Evolutionary conservation across 192 early-diverging fungal genomes (phyloP), one percentile per base, ranked within the genome.

Genomic region (Mortierella antarctica): DNA sequence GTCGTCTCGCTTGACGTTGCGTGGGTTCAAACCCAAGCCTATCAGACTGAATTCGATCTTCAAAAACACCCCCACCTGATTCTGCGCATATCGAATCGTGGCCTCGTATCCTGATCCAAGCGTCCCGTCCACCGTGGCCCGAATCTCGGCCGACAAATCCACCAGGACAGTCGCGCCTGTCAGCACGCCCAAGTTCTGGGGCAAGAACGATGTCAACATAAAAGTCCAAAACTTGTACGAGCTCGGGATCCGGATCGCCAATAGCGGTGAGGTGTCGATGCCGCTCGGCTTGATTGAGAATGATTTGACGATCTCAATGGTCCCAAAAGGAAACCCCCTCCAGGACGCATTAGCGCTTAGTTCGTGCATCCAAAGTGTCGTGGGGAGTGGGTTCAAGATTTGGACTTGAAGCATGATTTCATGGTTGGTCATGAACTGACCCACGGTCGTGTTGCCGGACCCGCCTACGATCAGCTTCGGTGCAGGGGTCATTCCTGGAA

Each of bases 221-320:
- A 77, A 77, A n/a, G 50, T 56, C 74, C 74, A 77, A 39, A 77
- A 77, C 18, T 77, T 44, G 21, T 64, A 76, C 6, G 66, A 64
- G 6, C 51, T 69, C 11, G 74, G 54, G 53, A 76, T 76, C 40
- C 69, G 74, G 53, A 76, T 63, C 15, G 23, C 56, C 52, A 77
- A 56, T 5, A 70, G 20, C 7, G 67, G 67, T 2, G 74, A 57
- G 0, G 74, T 64, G n/a, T 64, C 61, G 15, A 70, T 14, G 4
- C 61, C 67, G 45, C 42, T 77, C 18, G 67, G 54, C 11, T 63
- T 63, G 51, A 70, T 64, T 0, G 74, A 53, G 41, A 77, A 77
- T 1, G 67, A 41, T 23, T 77, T 61, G 1, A 9, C 42, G 21
- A 77, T 21, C 39, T 70, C n/a, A 13, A 77, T 77, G 15, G 10